Evolutionary conservation across 192 early-diverging fungal species (phyloP).

Genomic region (Coemansia sp.): DNA sequence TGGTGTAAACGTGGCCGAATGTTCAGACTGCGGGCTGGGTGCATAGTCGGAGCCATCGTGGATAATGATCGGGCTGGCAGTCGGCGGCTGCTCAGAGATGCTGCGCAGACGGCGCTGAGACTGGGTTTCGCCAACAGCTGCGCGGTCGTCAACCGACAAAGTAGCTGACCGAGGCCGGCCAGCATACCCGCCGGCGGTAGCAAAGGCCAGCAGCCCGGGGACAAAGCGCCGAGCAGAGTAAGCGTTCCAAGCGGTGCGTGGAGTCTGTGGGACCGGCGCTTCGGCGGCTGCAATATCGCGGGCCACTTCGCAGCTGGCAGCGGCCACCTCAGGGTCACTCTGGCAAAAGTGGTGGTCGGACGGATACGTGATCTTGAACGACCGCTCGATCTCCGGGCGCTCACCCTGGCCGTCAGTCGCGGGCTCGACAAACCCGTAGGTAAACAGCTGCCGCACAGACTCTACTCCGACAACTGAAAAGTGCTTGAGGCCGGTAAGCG

Average conservation of each 20-base stretch:
- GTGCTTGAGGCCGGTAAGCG: constrained; percentile 22
- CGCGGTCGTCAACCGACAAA: constrained; percentile 8
- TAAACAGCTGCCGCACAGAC: constrained; percentile 33
- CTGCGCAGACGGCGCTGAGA: constrained; percentile 12
- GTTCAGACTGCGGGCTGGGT: constrained; percentile 12
- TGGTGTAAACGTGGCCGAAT: constrained; percentile 4
- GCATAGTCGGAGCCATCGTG: constrained; percentile 14
- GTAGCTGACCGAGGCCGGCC: constrained; percentile 11
- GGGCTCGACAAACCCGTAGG: constrained; percentile 13
- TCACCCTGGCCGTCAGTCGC: background rate
- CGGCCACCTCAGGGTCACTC: constrained; percentile 14
- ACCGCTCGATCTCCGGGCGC: constrained; percentile 12
- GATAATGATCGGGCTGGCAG: constrained; percentile 1
- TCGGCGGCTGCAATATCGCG: background rate
- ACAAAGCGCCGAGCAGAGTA: constrained; percentile 28
- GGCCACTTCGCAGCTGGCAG: constrained; percentile 11
- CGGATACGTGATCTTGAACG: constrained; percentile 32
- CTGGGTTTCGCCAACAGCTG: background rate
- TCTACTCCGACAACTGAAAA: constrained; percentile 29
- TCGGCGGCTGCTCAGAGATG: constrained; percentile 19
- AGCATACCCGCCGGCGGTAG: background rate
- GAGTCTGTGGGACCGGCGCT: constrained; percentile 3
- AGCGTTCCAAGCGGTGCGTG: constrained; percentile 15
- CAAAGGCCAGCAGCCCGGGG: constrained; percentile 39
- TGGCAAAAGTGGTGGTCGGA: constrained; percentile 24